Evolutionary conservation across 148 eudicot genomes (phyloP).

Genomic region (Suaeda aralocaspica): DNA sequence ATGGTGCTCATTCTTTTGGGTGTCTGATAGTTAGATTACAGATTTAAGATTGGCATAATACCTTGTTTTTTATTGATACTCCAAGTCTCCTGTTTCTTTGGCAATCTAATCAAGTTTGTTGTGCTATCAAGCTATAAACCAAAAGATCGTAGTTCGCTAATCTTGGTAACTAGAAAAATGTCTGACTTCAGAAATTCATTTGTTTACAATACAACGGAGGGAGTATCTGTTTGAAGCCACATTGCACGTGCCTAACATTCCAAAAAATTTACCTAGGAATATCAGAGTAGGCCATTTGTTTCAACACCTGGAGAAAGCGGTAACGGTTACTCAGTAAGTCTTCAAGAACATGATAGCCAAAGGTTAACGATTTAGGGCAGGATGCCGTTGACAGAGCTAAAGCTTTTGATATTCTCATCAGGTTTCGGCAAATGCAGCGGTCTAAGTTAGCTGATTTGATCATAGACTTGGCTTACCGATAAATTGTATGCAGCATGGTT

Average conservation of each 20-base stretch:
- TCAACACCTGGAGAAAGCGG: slow-evolving; percentile 76
- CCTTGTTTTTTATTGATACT: not conserved
- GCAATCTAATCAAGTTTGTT: not conserved
- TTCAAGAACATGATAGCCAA: slow-evolving; percentile 63
- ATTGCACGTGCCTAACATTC: not conserved
- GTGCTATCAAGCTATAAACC: not conserved
- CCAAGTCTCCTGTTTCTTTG: not conserved
- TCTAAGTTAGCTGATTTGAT: slow-evolving; percentile 68
- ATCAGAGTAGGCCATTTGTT: slow-evolving; percentile 36
- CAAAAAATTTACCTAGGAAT: slow-evolving; percentile 27
- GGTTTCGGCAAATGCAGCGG: slow-evolving; percentile 64
- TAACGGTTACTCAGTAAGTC: slow-evolving; percentile 68
- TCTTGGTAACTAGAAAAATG: not conserved
- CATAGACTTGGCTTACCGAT: slow-evolving; percentile 56
- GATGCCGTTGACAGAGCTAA: slow-evolving; percentile 72
- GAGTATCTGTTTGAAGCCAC: not conserved
- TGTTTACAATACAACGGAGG: too few species aligned
- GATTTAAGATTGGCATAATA: not conserved
- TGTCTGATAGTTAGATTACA: not conserved
- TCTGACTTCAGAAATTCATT: too few species aligned
- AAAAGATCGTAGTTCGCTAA: not conserved
- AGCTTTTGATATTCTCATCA: slow-evolving; percentile 63
- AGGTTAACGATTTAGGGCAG: slow-evolving; percentile 65
- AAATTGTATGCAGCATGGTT: slow-evolving; percentile 49
- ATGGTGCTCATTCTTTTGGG: not conserved